Evolutionary conservation across 495 filamentous ascomycete species (phyloP).

Genomic region (Xylaria grammica): DNA sequence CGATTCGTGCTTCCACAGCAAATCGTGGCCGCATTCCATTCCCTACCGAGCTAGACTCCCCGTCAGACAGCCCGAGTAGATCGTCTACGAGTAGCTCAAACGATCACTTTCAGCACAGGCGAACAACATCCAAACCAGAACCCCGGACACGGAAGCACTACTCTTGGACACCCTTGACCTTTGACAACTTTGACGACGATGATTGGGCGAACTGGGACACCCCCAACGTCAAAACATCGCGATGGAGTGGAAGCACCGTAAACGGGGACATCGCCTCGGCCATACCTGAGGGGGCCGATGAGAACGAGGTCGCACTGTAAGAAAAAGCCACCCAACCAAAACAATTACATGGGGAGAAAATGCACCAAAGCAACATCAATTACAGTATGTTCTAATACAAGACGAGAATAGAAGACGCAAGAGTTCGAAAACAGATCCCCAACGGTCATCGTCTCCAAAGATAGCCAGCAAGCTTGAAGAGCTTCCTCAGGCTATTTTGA

Average conservation of each 20-base stretch:
- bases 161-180: conserved; percentile 54
- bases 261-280: conserved; percentile 50
- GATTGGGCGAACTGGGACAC: conserved; percentile 77
- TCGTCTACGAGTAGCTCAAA: conserved; percentile 33
- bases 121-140: conserved; percentile 27
- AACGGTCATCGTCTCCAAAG: conserved; percentile 35
- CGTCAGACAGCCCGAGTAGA: conserved; percentile 26
- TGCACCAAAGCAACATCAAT: neutral
- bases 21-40: conserved; percentile 36
- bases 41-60: conserved; percentile 26
- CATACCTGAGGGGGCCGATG: conserved; percentile 44
- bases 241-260: conserved; percentile 56
- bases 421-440: conserved; percentile 42
- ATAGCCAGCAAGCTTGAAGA: conserved; percentile 57
- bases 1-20: conserved; percentile 41
- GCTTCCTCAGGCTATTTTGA: conserved; percentile 60
- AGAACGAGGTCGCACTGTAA: conserved; percentile 50
- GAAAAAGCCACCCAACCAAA: conserved; percentile 27
- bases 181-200: conserved; percentile 65
- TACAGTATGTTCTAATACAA: conserved; percentile 19
- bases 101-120: conserved; percentile 34
- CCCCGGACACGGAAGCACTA: conserved; percentile 46
- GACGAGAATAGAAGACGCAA: conserved; percentile 32
- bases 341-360: neutral
- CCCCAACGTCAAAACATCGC: conserved; percentile 51